Conservation (phyloP, 371 early-diverging fungal genomes). For the Zychaea mexicana region DNA sequence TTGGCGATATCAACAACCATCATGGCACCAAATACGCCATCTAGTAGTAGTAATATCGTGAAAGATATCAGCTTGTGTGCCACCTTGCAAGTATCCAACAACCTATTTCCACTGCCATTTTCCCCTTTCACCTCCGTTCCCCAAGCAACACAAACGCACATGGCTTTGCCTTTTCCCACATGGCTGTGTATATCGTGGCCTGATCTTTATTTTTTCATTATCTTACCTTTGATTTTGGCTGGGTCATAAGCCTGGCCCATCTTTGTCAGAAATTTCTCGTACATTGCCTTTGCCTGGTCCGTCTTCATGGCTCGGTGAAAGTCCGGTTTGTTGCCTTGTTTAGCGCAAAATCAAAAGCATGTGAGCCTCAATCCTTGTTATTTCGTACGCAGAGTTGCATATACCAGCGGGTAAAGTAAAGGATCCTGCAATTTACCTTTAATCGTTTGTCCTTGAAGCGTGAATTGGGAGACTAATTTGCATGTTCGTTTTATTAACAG, state of each 20-base stretch:
- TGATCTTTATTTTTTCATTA: too few relatives aligned
- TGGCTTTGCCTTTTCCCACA: not conserved
- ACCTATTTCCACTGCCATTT: too few relatives aligned
- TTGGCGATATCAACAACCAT: conserved; percentile 87
- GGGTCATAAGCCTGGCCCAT: conserved; percentile 66
- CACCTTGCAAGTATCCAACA: too few relatives aligned
- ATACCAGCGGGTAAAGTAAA: not conserved
- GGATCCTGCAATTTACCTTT: conserved; percentile 57
- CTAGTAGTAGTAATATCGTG: too few relatives aligned
- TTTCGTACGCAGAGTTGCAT: not conserved
- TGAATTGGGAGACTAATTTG: conserved; percentile 90
- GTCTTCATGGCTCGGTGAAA: conserved; percentile 88
- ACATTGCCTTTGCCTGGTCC: conserved; percentile 66
- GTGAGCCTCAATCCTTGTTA: not conserved
- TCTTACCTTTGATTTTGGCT: conserved; percentile 69
- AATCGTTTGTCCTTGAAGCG: conserved; percentile 71
- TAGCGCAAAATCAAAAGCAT: not conserved
- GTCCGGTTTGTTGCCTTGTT: conserved; percentile 79
- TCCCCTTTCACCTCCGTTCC: not conserved
- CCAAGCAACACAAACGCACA: not conserved
- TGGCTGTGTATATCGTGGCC: not conserved
- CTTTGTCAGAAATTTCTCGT: conserved; percentile 69
- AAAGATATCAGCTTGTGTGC: not conserved
- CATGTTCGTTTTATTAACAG: too few relatives aligned
- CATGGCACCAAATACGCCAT: conserved; percentile 85